Base-by-base conservation (phyloP, 495 filamentous ascomycete species). In the Trichoderma gamsii region DNA sequence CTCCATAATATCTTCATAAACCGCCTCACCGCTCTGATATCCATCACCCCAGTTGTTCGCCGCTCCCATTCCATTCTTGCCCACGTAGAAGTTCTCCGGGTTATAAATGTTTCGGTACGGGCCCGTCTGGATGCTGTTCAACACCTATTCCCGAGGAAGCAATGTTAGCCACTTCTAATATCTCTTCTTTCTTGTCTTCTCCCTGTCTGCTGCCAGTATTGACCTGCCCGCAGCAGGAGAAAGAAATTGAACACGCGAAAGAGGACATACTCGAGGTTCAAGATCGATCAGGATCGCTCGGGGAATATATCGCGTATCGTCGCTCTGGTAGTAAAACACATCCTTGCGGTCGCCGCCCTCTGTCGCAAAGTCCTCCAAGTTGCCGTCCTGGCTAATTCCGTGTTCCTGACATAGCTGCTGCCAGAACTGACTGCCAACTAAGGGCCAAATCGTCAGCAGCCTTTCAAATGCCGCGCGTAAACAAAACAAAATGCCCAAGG, bases 51-150 rank as follows among this genome's bases (percentile, higher is more conserved):
- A 99, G 77, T 97, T 98, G 77, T 99, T 99, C 67, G 92, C 95
- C 6, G 96, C 95, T 41, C 95, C 95, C 56, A 89, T 87, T 63
- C 96, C 95, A 76, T 91, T 89, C 76, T 93, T 92, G 71, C 92
- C 91, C 41, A 97, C 85, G 73, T 93, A 97, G 78, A 98, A 97
- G 81, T 99, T 99, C 76, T 99, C 95, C 9, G 95, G 95, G 77
- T 99, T 99, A 84, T 98, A 99, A 67, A 99, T 99, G 76, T 98
- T 97, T 73, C 89, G 89, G 81, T 99, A 98, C 1, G 92, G 87
- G 13, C 95, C 92, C 46, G 89, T 88, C 81, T 97, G 95, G 72
- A 99, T 98, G 56, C 85, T 79, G 75, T 97, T 88, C 72, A 99
- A 92, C 59, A 99, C 91, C 89, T 92, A 71, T 41, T 21, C 1